Evolutionary conservation across 2,329 filamentous ascomycete species (phyloP).

Genomic region (Meredithiella fracta): DNA sequence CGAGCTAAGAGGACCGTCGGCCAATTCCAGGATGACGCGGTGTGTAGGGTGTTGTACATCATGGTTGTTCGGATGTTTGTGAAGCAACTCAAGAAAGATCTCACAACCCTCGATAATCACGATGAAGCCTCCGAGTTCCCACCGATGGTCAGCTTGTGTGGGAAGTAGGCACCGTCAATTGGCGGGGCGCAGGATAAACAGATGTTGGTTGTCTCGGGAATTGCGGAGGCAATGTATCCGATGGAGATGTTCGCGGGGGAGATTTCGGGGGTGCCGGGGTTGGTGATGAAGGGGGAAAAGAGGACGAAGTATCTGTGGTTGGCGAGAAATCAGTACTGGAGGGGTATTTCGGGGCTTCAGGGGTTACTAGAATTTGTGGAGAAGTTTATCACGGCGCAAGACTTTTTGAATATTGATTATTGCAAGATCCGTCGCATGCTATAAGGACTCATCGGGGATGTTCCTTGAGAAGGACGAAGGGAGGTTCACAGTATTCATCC

Average conservation of each 20-base stretch:
- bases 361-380: slow-evolving; percentile 38
- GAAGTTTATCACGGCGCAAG: slow-evolving; percentile 30
- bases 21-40: not conserved
- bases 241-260: slow-evolving; percentile 20
- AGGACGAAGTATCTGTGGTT: slow-evolving; percentile 35
- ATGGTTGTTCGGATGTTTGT: slow-evolving; percentile 39
- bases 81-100: slow-evolving; percentile 34
- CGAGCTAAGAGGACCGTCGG: not conserved
- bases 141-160: slow-evolving; percentile 31
- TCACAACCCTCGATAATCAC: slow-evolving; percentile 21
- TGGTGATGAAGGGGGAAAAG: slow-evolving; percentile 7
- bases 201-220: slow-evolving; percentile 39
- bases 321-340: slow-evolving; percentile 37
- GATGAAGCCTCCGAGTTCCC: slow-evolving; percentile 22
- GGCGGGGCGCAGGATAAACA: slow-evolving; percentile 40
- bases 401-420: slow-evolving; percentile 18
- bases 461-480: slow-evolving; percentile 21
- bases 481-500: slow-evolving; percentile 14
- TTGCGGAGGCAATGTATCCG: slow-evolving; percentile 38
- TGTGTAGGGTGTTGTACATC: slow-evolving; percentile 35
- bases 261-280: slow-evolving; percentile 20
- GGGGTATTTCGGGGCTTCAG: slow-evolving; percentile 34
- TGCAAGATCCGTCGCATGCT: slow-evolving; percentile 1
- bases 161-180: slow-evolving; percentile 43
- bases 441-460: slow-evolving; percentile 38